Evolutionary conservation across 176 grass and related monocot species (phyloP).

Genomic region (Oryza longistaminata): DNA sequence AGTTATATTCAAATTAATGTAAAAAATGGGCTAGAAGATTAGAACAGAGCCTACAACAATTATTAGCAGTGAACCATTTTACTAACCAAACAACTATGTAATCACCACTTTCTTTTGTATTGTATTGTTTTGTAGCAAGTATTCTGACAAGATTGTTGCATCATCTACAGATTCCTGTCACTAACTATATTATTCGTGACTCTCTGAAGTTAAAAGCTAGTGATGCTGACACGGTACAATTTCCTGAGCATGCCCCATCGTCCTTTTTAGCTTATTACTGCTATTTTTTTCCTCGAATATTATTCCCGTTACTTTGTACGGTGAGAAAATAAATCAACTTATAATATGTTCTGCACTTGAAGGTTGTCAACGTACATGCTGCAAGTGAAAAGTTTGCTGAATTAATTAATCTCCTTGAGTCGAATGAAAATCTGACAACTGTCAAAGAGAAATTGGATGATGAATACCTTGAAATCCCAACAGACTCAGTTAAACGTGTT

Average conservation of each 20-base stretch:
- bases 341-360: constrained; percentile 8
- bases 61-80: neutral
- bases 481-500: constrained; percentile 59
- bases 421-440: constrained; percentile 50
- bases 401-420: constrained; percentile 62
- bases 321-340: neutral
- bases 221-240: constrained; percentile 72
- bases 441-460: constrained; percentile 70
- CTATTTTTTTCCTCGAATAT: neutral
- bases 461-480: constrained; percentile 80
- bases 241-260: constrained; percentile 32
- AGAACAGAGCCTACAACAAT: neutral
- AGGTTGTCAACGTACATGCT: constrained; percentile 76
- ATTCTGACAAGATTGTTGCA: constrained; percentile 16
- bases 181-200: constrained; percentile 73
- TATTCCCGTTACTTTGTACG: neutral
- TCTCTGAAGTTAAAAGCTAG: constrained; percentile 89
- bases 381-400: constrained; percentile 68
- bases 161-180: constrained; percentile 67
- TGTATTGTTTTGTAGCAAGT: neutral
- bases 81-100: constrained; percentile 4
- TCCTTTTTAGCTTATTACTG: neutral
- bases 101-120: neutral
- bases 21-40: neutral
- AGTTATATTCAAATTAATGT: neutral